phyloP scores from a whole-genome alignment of 1,284 basidiomycete species.

The Puccinia horiana region DNA sequence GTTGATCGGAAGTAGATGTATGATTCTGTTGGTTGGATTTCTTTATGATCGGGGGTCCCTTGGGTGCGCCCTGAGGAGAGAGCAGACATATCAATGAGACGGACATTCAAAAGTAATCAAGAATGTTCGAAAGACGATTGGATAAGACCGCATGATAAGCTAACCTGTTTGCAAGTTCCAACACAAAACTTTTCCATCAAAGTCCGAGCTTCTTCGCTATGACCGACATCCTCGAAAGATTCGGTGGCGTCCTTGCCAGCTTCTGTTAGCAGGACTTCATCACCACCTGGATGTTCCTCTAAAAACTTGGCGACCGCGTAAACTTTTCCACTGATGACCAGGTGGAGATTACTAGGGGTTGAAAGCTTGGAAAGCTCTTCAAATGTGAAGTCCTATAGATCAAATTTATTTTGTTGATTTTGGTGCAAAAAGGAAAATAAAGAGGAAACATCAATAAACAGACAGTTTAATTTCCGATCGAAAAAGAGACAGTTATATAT shows the following conservation, averaged over 20 bases:
- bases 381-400: constrained; percentile 43
- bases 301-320: constrained; percentile 93
- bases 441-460: background rate
- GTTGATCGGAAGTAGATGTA: background rate
- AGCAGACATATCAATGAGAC: background rate
- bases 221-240: constrained; percentile 98
- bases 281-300: constrained; percentile 98
- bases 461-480: too few species aligned
- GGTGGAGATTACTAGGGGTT: constrained; percentile 23
- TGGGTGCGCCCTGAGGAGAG: constrained; percentile 24
- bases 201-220: constrained; percentile 96
- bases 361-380: constrained; percentile 30
- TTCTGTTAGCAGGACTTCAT: constrained; percentile 93
- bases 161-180: constrained; percentile 62
- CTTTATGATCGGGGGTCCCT: constrained; percentile 11
- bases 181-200: constrained; percentile 68
- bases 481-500: background rate
- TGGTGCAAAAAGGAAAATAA: background rate
- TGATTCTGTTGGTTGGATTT: constrained; percentile 20
- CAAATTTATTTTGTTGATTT: background rate
- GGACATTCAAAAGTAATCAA: background rate
- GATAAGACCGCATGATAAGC: background rate
- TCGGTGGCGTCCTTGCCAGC: constrained; percentile 93
- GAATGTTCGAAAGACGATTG: background rate
- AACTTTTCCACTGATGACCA: constrained; percentile 61